Conservation (phyloP, 768 basidiomycete genomes). For the Amanita exitialis region DNA sequence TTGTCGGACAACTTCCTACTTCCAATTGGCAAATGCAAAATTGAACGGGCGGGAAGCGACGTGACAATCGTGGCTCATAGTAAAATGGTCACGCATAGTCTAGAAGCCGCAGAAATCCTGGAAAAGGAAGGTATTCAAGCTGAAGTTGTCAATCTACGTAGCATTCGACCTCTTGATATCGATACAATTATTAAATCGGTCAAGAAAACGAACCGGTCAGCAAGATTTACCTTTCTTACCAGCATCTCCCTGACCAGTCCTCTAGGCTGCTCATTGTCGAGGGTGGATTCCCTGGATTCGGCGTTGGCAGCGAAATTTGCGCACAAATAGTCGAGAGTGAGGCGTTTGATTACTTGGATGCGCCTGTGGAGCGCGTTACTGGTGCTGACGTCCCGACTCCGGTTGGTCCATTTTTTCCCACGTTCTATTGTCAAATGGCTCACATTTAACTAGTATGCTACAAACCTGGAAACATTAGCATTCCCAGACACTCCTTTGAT, state of each 20-base stretch:
- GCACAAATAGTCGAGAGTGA: slow-evolving; percentile 97
- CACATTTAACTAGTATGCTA: slow-evolving; percentile 58
- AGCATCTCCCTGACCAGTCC: slow-evolving; percentile 1
- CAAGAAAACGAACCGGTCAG: slow-evolving; percentile 95
- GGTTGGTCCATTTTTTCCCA: slow-evolving; percentile 34
- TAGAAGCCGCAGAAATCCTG: slow-evolving; percentile 89
- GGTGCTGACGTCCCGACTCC: slow-evolving; percentile 98
- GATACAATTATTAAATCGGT: slow-evolving; percentile 94
- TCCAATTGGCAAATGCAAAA: slow-evolving; percentile 96
- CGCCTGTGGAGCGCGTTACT: slow-evolving; percentile 94
- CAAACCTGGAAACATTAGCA: slow-evolving; percentile 77
- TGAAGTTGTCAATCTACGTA: slow-evolving; percentile 95
- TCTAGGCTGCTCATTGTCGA: slow-evolving; percentile 84
- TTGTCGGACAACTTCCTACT: slow-evolving; percentile 93
- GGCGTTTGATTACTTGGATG: slow-evolving; percentile 97
- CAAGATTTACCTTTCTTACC: slow-evolving; percentile 2
- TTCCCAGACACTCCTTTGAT: slow-evolving; percentile 93
- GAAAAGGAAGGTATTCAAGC: slow-evolving; percentile 97
- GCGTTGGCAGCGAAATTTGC: slow-evolving; percentile 97
- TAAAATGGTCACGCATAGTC: slow-evolving; percentile 92
- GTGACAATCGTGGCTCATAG: slow-evolving; percentile 96
- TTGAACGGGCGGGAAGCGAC: slow-evolving; percentile 88
- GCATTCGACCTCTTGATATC: slow-evolving; percentile 94
- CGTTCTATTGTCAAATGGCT: neutral
- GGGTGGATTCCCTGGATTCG: slow-evolving; percentile 97